Base-by-base conservation (phyloP, 805 yeast genomes). In the Starmerella bombi region DNA sequence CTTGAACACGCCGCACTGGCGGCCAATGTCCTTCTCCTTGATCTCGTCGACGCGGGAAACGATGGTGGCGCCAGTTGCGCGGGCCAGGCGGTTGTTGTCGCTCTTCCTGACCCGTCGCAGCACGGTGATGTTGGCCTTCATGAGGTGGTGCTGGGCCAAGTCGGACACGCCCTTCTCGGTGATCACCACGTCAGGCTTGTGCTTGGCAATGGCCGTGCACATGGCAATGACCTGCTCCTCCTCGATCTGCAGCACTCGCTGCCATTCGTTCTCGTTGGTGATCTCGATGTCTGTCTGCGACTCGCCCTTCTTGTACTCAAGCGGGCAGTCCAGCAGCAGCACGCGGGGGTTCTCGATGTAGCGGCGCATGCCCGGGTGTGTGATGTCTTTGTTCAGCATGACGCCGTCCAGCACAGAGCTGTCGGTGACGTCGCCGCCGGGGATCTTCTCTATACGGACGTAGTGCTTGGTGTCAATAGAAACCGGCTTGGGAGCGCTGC, bases 101-200 rank as follows among this genome's bases (percentile, higher is more conserved):
- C 93, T 77, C 66, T 91, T 91, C 58, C 84, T 81, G 38, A 84
- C 94, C 64, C 99, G 77, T 70, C 99, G 77, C 53, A 91, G 69
- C 1, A 83, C 94, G 36, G 93, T 72, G 51, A 86, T 86, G 43
- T 93, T 93, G 46, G 94, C 94, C 65, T 86, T 86, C 56, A 91
- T 71, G 51, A 91, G 66, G 62, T 80, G 86, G 65, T 91, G 99
- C 63, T 91, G 99, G 30, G 98, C 99, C 57, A 91, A 70, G 61
- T 91, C 97, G 28, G 93, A 80, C 14, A 91, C 97, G 52, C 99
- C 99, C 71, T 91, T 91, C 63, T 91, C 99, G 38, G 98, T 91
- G 51, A 91, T 79, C 22, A 91, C 95, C 54, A 91, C 72, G 58
- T 83, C 94, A 17, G 98, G 98, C 59, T 83, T 83, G 56, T 82